Conservation (phyloP, 768 basidiomycete species). For the Phylloporus sp. region DNA sequence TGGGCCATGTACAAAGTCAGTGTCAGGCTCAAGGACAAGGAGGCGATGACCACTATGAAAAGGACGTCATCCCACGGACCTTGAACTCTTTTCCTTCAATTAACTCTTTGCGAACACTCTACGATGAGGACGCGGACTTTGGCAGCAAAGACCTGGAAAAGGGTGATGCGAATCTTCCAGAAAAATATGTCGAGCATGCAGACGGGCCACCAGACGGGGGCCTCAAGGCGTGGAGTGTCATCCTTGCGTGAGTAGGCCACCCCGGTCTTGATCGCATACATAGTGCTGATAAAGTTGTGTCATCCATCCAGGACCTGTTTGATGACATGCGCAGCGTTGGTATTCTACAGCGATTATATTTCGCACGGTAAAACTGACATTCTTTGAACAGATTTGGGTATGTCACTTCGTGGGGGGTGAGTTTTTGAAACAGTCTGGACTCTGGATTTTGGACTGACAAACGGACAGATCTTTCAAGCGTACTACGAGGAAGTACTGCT, state of each 20-base stretch:
- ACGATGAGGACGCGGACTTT: background rate
- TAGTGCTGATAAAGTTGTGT: background rate
- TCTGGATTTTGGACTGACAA: background rate
- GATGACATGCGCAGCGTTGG: conserved; percentile 41
- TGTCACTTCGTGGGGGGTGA: conserved; percentile 72
- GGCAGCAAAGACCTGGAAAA: conserved; percentile 11
- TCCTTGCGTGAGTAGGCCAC: conserved; percentile 16
- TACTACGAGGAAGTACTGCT: conserved; percentile 61
- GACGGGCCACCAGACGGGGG: conserved; percentile 28
- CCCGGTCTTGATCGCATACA: background rate
- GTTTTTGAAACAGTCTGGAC: conserved; percentile 20
- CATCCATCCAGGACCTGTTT: conserved; percentile 10
- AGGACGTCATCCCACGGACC: too few relatives aligned
- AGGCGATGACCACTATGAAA: background rate
- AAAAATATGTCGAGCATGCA: conserved; percentile 13
- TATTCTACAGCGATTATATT: background rate
- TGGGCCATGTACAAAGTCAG: conserved; percentile 1
- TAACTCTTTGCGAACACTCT: conserved; percentile 5
- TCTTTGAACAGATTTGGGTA: conserved; percentile 51
- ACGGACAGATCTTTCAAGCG: conserved; percentile 60
- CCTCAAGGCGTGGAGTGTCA: conserved; percentile 28
- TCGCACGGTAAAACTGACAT: background rate
- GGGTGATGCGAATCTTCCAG: background rate
- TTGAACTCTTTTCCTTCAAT: background rate
- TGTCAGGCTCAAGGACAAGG: background rate